A percentile compares a stretch with the other conserved stretches of the same genome.
phyloP scores from a whole-genome alignment of 257 asterid genomes.

The Solanum chaucha region DNA sequence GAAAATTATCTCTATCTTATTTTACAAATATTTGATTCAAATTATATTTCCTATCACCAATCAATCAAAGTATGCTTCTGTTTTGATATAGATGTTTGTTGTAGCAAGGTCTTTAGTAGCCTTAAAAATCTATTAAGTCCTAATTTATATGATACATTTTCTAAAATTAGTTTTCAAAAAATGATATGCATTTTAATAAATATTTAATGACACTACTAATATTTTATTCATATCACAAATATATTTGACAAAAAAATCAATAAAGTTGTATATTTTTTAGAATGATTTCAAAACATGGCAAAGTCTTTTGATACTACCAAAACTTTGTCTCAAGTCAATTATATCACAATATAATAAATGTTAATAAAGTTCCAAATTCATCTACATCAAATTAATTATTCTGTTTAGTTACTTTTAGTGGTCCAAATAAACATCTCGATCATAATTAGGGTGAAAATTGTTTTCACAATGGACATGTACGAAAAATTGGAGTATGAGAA shows the following conservation, averaged over 20 bases:
- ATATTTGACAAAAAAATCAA: too few relatives aligned
- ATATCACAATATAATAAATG: too few relatives aligned
- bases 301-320: too few relatives aligned
- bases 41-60: background rate
- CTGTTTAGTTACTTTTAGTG: background rate
- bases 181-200: background rate
- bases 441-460: background rate
- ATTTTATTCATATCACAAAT: too few relatives aligned
- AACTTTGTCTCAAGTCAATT: background rate
- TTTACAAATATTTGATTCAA: background rate
- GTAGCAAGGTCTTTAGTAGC: background rate
- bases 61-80: background rate
- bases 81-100: background rate
- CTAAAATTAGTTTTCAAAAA: accelerated
- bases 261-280: too few relatives aligned
- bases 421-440: background rate
- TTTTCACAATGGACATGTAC: background rate
- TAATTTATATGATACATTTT: too few relatives aligned
- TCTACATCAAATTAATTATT: background rate
- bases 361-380: background rate
- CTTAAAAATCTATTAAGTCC: too few relatives aligned
- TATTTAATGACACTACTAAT: too few relatives aligned
- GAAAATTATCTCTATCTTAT: too few relatives aligned
- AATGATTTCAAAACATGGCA: too few relatives aligned
- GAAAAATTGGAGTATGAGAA: too few relatives aligned